Percentiles rank a stretch among this genome's conserved stretches.
These are phyloP conservation scores for Nymphaea thermarum DNA, from an alignment of 164 flowering plant species.

Conservation along the genomic window DNA sequence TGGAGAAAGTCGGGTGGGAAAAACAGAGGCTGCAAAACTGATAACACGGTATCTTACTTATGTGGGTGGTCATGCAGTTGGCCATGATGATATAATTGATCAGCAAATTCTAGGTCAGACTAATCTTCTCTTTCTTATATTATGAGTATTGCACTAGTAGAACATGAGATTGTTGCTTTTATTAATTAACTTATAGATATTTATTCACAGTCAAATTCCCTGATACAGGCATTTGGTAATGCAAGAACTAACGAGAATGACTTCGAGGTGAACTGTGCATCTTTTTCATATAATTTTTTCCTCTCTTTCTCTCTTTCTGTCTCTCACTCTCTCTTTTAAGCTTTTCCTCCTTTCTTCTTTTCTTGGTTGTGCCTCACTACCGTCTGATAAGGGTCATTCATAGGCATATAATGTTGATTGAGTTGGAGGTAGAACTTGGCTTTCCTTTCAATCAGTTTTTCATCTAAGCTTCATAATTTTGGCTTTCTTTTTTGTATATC, in stretches of 20 bases:
- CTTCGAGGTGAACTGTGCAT: conserved; percentile 54
- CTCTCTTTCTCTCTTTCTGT: background rate
- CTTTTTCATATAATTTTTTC: background rate
- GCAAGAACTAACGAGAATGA: conserved; percentile 92
- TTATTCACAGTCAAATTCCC: conserved; percentile 79
- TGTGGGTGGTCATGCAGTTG: conserved; percentile 92
- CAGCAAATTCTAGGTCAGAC: conserved; percentile 96
- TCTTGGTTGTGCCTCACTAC: too few relatives aligned
- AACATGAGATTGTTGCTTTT: background rate
- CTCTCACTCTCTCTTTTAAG: background rate
- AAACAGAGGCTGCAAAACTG: conserved; percentile 98
- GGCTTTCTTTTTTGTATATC: background rate
- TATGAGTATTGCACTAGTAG: background rate
- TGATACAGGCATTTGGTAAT: conserved; percentile 99
- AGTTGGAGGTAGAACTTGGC: background rate
- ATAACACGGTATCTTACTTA: too few relatives aligned
- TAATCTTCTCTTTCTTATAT: background rate
- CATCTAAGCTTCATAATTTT: background rate
- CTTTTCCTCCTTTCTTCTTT: too few relatives aligned
- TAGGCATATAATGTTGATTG: too few relatives aligned
- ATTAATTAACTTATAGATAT: background rate
- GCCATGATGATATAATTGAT: conserved; percentile 82
- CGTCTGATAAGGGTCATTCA: too few relatives aligned
- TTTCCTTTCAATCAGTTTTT: background rate
- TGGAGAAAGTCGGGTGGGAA: conserved; percentile 99